phyloP scores from a whole-genome alignment of 257 asterid species.

The Salvia splendens region DNA sequence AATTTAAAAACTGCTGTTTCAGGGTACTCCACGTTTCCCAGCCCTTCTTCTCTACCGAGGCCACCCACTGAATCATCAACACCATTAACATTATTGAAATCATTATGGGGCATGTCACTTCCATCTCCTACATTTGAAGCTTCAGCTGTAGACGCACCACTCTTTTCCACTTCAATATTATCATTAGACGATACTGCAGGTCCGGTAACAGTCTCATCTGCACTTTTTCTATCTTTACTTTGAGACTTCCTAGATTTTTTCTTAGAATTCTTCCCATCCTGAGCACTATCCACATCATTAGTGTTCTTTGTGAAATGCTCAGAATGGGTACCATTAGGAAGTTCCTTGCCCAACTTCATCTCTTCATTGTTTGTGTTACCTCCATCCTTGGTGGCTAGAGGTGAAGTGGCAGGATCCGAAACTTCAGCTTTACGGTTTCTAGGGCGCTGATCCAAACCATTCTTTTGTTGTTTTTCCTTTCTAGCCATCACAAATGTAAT shows the following conservation, averaged over 20 bases:
- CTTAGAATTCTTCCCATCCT: slow-evolving; percentile 51
- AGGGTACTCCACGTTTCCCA: slow-evolving; percentile 48
- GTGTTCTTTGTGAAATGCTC: slow-evolving; percentile 38
- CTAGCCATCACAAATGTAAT: slow-evolving; percentile 50
- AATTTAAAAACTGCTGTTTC: slow-evolving; percentile 52
- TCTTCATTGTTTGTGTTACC: slow-evolving; percentile 38
- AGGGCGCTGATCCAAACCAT: slow-evolving; percentile 45
- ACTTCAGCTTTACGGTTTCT: slow-evolving; percentile 47
- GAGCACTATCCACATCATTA: slow-evolving; percentile 38
- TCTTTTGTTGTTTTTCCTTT: slow-evolving; percentile 59
- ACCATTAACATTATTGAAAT: slow-evolving; percentile 31
- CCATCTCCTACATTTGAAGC: slow-evolving; percentile 40
- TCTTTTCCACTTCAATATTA: slow-evolving; percentile 41
- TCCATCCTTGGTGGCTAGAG: slow-evolving; percentile 45
- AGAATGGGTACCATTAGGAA: slow-evolving; percentile 43
- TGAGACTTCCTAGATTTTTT: slow-evolving; percentile 54
- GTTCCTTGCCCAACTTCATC: slow-evolving; percentile 41
- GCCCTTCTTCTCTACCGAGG: slow-evolving; percentile 34
- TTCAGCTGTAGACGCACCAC: slow-evolving; percentile 38
- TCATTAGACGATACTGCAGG: slow-evolving; percentile 35
- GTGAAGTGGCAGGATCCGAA: slow-evolving; percentile 46
- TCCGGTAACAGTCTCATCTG: slow-evolving; percentile 37
- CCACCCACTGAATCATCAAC: slow-evolving; percentile 35
- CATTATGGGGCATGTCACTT: slow-evolving; percentile 33
- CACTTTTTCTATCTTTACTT: slow-evolving; percentile 48